Evolutionary conservation across 345 rosid genomes (phyloP).

Genomic region (Salix suchowensis): DNA sequence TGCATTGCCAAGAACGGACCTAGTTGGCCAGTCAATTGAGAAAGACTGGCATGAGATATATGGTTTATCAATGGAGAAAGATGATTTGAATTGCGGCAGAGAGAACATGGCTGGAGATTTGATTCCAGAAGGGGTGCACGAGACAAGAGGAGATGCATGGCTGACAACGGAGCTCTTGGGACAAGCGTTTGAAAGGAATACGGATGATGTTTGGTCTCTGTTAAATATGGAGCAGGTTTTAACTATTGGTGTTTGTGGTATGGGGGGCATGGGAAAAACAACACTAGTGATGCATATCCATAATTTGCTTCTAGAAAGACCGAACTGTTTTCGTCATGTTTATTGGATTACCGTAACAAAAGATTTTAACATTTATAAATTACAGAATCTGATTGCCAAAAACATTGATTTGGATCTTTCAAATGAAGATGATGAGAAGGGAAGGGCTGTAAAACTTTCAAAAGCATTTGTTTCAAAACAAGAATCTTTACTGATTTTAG

Average conservation of each 20-base stretch:
- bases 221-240: not conserved
- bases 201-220: not conserved
- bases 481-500: not conserved
- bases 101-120: not conserved
- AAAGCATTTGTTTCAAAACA: not conserved
- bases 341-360: slow-evolving; percentile 21
- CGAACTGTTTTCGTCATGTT: not conserved
- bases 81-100: not conserved
- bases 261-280: not conserved
- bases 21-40: not conserved
- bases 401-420: not conserved
- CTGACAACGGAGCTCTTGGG: not conserved
- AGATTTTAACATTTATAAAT: not conserved
- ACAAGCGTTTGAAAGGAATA: not conserved
- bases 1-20: not conserved
- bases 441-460: not conserved
- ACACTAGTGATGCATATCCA: slow-evolving; percentile 2
- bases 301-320: not conserved
- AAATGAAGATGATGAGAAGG: not conserved
- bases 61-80: not conserved
- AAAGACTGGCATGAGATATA: not conserved
- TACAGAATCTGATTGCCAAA: slow-evolving; percentile 17
- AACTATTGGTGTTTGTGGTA: slow-evolving; percentile 11
- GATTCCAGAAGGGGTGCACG: not conserved
- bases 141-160: not conserved